Evolutionary conservation across 225 moss, liverwort and hornwort species (phyloP).

Genomic region (Anthoceros angustus): DNA sequence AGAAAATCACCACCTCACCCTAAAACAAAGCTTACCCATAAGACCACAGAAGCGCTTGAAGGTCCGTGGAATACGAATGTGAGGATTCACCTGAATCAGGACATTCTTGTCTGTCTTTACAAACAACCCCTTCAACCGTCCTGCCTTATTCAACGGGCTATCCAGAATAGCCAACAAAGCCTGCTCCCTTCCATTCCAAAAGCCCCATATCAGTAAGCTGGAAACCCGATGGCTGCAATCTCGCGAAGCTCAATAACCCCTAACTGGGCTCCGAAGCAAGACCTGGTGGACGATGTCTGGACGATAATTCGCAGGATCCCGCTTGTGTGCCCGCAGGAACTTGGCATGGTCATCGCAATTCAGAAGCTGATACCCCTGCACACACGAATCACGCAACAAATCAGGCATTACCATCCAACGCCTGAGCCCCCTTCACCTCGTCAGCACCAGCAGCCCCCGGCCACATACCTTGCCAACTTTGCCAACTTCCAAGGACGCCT

Average conservation of each 20-base stretch:
- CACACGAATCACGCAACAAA: background rate
- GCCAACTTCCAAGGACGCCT: slow-evolving; percentile 75
- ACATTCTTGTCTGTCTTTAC: slow-evolving; percentile 93
- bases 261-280: background rate
- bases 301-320: slow-evolving; percentile 72
- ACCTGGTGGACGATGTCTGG: slow-evolving; percentile 93
- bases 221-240: background rate
- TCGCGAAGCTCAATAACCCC: background rate
- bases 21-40: slow-evolving; percentile 46
- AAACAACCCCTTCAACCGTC: slow-evolving; percentile 65
- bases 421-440: background rate
- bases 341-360: slow-evolving; percentile 92
- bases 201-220: background rate
- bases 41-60: slow-evolving; percentile 98
- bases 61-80: slow-evolving; percentile 88
- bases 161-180: slow-evolving; percentile 86
- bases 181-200: slow-evolving; percentile 19
- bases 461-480: slow-evolving; percentile 75
- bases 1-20: background rate
- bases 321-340: slow-evolving; percentile 79
- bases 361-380: slow-evolving; percentile 75
- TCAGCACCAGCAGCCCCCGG: background rate
- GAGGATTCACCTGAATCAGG: slow-evolving; percentile 89
- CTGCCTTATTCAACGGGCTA: slow-evolving; percentile 88
- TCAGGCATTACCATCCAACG: background rate